Percentiles rank a stretch among this genome's conserved stretches.
Conservation (phyloP, 176 grass and related monocot genomes). For the Ananas comosus region DNA sequence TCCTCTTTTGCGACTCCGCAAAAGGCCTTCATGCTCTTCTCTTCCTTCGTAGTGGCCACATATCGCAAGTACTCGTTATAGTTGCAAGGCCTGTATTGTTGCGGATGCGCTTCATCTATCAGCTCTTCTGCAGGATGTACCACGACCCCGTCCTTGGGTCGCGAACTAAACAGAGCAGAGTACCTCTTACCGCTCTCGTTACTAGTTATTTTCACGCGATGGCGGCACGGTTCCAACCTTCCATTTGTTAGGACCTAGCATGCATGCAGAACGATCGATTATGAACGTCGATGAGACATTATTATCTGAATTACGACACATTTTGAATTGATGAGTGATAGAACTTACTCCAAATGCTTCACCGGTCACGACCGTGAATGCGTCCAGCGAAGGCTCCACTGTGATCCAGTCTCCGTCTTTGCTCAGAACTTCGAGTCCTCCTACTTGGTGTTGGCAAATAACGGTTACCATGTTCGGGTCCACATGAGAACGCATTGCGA, state of each 20-base stretch:
- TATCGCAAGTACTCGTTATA: constrained; percentile 11
- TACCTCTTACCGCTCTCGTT: constrained; percentile 14
- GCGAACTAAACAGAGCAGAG: constrained; percentile 11
- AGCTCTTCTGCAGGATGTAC: constrained; percentile 22
- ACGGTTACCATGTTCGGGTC: constrained; percentile 28
- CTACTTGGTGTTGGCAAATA: constrained; percentile 18
- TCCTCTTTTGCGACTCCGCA: constrained; percentile 11
- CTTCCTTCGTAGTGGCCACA: not conserved
- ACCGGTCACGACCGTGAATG: constrained; percentile 27
- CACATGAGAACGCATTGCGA: constrained; percentile 6
- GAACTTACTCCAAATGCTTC: constrained; percentile 15
- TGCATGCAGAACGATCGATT: too few species aligned
- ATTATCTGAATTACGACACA: too few species aligned
- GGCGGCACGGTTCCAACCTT: constrained; percentile 13
- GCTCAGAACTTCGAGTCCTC: constrained; percentile 23
- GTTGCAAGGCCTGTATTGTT: constrained; percentile 3
- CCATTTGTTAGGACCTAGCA: constrained; percentile 32
- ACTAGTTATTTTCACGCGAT: constrained; percentile 10
- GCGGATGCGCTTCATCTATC: constrained; percentile 24
- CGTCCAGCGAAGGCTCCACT: constrained; percentile 9
- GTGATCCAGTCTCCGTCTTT: constrained; percentile 30
- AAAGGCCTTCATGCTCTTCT: constrained; percentile 7
- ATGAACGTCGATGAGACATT: not conserved
- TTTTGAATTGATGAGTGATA: not conserved
- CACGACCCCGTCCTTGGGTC: constrained; percentile 12